Evolutionary conservation across 768 basidiomycete genomes (phyloP).

Genomic region (Suillus americanus): DNA sequence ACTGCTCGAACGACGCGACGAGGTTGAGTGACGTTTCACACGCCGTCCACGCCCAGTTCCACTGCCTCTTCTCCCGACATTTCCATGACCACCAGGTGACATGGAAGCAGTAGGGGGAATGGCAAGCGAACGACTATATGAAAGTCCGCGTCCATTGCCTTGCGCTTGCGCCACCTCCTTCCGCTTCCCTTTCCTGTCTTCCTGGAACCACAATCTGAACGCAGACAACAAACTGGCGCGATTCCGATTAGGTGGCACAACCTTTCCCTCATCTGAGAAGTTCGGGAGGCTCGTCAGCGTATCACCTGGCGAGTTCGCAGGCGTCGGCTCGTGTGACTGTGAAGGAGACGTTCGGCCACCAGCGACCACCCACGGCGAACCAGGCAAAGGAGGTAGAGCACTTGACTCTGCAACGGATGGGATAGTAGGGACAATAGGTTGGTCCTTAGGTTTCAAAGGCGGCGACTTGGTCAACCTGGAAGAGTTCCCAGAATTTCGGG

Average conservation of each 20-base stretch:
- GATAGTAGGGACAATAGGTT: constrained; percentile 44
- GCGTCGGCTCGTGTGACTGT: constrained; percentile 39
- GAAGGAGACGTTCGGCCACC: constrained; percentile 41
- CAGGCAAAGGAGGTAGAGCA: constrained; percentile 36
- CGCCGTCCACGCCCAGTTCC: constrained; percentile 48
- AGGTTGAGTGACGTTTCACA: constrained; percentile 66
- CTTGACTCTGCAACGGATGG: constrained; percentile 39
- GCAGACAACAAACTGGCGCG: constrained; percentile 80
- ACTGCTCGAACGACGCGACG: constrained; percentile 87
- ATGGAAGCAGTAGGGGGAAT: constrained; percentile 25
- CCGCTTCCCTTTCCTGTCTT: constrained; percentile 86
- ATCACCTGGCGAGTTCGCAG: constrained; percentile 53
- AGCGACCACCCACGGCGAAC: constrained; percentile 77
- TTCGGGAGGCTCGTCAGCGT: constrained; percentile 50
- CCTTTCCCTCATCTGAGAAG: constrained; percentile 34
- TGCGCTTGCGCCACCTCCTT: constrained; percentile 43
- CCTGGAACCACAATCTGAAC: constrained; percentile 91
- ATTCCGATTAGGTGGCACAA: constrained; percentile 47
- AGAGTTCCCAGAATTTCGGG: constrained; percentile 59
- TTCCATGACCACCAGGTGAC: constrained; percentile 32
- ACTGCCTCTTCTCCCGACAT: constrained; percentile 53
- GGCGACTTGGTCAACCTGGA: constrained; percentile 69
- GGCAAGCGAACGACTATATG: constrained; percentile 26
- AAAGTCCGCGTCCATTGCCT: constrained; percentile 20
- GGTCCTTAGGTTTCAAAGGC: constrained; percentile 53